These are phyloP conservation scores for Mycosarcoma mackinlayi DNA, from an alignment of 1,284 basidiomycete genomes.

Conservation along the genomic window DNA sequence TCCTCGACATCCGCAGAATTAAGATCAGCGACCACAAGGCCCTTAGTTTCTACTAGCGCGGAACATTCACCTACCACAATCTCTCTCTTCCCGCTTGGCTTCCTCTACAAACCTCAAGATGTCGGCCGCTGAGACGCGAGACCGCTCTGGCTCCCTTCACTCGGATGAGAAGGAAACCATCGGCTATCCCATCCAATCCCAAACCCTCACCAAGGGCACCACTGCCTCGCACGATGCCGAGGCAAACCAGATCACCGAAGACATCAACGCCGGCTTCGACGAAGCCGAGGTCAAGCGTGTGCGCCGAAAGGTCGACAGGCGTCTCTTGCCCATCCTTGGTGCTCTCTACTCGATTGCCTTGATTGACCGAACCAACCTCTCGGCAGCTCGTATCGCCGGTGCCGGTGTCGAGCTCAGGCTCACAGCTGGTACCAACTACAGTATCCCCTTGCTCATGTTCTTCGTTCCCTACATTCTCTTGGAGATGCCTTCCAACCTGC, in stretches of 20 bases:
- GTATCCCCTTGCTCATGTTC: conserved; percentile 68
- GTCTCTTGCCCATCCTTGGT: conserved; percentile 68
- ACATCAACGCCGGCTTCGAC: conserved; percentile 56
- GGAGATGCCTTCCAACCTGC: conserved; percentile 58
- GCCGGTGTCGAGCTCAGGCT: conserved; percentile 54
- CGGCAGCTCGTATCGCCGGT: conserved; percentile 57
- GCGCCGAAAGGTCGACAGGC: conserved; percentile 65
- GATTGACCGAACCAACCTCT: conserved; percentile 64
- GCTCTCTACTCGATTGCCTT: conserved; percentile 67
- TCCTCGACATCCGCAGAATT: no score
- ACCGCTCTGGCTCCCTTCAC: conserved; percentile 44
- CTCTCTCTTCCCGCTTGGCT: background rate
- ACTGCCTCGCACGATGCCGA: conserved; percentile 28
- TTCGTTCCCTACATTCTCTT: conserved; percentile 67
- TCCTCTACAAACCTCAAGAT: conserved; percentile 2
- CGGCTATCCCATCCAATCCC: conserved; percentile 30
- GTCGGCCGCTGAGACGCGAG: conserved; percentile 26
- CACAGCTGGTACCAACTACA: conserved; percentile 59
- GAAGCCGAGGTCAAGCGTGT: conserved; percentile 48
- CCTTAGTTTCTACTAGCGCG: background rate
- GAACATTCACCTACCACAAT: background rate
- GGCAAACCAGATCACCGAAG: conserved; percentile 30
- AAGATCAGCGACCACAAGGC: no score
- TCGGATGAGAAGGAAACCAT: conserved; percentile 46
- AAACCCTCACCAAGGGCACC: conserved; percentile 40